Percentiles rank a stretch among this genome's conserved stretches.
These are phyloP conservation scores for Aspergillus caelatus DNA, from an alignment of 2,329 filamentous ascomycete genomes.

Conservation along the genomic window DNA sequence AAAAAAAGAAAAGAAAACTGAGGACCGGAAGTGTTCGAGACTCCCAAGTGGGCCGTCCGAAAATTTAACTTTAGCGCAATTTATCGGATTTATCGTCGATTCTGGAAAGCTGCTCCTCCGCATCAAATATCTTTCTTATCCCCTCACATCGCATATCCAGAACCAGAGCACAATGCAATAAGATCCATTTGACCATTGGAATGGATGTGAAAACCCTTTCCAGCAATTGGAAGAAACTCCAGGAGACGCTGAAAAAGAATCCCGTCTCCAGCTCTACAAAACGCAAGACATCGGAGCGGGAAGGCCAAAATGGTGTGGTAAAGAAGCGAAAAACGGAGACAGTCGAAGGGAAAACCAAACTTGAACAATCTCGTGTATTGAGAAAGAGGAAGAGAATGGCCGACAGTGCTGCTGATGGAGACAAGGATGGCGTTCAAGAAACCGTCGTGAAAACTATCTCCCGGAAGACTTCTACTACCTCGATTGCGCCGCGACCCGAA, in stretches of 20 bases:
- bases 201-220: constrained; percentile 51
- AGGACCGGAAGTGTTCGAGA: constrained; percentile 9
- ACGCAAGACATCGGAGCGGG: constrained; percentile 38
- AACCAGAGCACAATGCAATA: constrained; percentile 26
- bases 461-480: constrained; percentile 60
- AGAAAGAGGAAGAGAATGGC: constrained; percentile 38
- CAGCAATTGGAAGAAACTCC: constrained; percentile 55
- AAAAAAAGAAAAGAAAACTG: background rate
- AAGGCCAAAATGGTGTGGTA: constrained; percentile 31
- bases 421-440: constrained; percentile 61
- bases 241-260: constrained; percentile 46
- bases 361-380: constrained; percentile 21
- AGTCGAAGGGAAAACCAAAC: constrained; percentile 25
- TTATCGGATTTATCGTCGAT: background rate
- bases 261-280: constrained; percentile 28
- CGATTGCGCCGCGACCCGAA: constrained; percentile 51
- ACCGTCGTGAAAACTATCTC: constrained; percentile 62
- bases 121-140: constrained; percentile 21
- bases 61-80: constrained; percentile 21
- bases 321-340: constrained; percentile 36
- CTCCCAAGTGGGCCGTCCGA: constrained; percentile 19
- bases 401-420: constrained; percentile 21
- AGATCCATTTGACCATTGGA: constrained; percentile 21
- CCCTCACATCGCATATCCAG: background rate
- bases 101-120: constrained; percentile 14